phyloP scores from a whole-genome alignment of 768 basidiomycete genomes.

The Tricholoma matsutake region DNA sequence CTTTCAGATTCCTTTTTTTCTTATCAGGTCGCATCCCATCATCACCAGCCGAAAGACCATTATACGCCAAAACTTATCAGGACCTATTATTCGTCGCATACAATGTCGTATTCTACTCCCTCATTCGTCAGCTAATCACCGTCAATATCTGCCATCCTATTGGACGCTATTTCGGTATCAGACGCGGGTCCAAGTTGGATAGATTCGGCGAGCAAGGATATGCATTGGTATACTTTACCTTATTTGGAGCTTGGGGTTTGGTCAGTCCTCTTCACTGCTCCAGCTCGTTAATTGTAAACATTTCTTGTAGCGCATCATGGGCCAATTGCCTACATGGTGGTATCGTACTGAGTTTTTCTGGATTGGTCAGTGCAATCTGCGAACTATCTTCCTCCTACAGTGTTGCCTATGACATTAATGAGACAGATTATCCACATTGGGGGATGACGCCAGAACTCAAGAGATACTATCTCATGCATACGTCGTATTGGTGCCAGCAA shows the following conservation, averaged over 20 bases:
- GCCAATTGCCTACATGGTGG: constrained; percentile 79
- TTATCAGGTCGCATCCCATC: constrained; percentile 61
- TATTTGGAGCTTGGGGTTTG: constrained; percentile 72
- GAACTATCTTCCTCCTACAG: not conserved
- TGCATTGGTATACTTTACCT: constrained; percentile 73
- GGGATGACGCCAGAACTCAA: constrained; percentile 84
- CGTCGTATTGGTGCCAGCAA: constrained; percentile 94
- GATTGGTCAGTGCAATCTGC: constrained; percentile 49
- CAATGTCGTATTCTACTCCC: constrained; percentile 86
- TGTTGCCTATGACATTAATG: not conserved
- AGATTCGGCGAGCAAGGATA: constrained; percentile 93
- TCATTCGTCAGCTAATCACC: constrained; percentile 74
- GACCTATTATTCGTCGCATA: constrained; percentile 82
- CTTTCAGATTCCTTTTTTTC: constrained; percentile 69
- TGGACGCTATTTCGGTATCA: constrained; percentile 70
- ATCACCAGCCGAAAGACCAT: constrained; percentile 50
- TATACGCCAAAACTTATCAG: constrained; percentile 68
- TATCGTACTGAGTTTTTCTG: constrained; percentile 82
- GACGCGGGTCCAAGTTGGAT: constrained; percentile 60
- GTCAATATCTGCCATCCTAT: constrained; percentile 63
- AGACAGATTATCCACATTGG: constrained; percentile 82
- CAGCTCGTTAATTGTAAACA: constrained; percentile 5
- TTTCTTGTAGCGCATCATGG: constrained; percentile 70
- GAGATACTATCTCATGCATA: constrained; percentile 90
- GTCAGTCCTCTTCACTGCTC: constrained; percentile 44